Evolutionary conservation across 2,329 filamentous ascomycete species (phyloP), one percentile per base, ranked within the genome.

Genomic region (Cordyceps militaris): DNA sequence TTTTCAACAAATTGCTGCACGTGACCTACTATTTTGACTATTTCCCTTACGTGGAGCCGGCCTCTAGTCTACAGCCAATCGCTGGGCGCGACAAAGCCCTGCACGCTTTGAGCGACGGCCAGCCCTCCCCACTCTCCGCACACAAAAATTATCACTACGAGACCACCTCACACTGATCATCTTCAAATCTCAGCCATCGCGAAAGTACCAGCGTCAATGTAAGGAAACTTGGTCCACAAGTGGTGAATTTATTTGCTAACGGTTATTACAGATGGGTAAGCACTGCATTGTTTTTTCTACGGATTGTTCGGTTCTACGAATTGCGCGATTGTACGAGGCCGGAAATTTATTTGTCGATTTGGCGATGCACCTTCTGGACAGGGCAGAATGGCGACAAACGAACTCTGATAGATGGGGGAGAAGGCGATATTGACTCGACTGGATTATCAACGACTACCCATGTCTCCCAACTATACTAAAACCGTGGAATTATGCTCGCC

Each of bases 201-300:
- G 73, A 72, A 68, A 74, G 73, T 71, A 75, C 74, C 69, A 75
- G 69, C 67, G 71, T 75, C 75, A 79, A 69, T 74, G 78, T 80
- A 76, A 73, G 78, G 28, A 51, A 57, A 16, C 40, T 30, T 62
- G 55, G 50, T n/a, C 42, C 36, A 60, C 62, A 54, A 62, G 64
- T 59, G 30, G 13, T 44, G 32, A 59, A 32, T 57, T 21, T 21
- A 59, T 59, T 56, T 65, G 69, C 75, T 79, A 69, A 79, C 71
- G 64, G 65, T 62, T 43, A 58, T 62, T 62, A 63, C 71, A 84
- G 81, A 85, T 84, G 82, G 81, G 82, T 85, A 84, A 84, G 81
- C 70, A 51, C 60, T 60, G 59, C 60, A 60, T 64, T 59, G 10
- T 32, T 32, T 32, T 62, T 61, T 58, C 61, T 62, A 40, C 59